Base-by-base conservation (phyloP, 2,329 filamentous ascomycete genomes). In the Diaporthe velutina region DNA sequence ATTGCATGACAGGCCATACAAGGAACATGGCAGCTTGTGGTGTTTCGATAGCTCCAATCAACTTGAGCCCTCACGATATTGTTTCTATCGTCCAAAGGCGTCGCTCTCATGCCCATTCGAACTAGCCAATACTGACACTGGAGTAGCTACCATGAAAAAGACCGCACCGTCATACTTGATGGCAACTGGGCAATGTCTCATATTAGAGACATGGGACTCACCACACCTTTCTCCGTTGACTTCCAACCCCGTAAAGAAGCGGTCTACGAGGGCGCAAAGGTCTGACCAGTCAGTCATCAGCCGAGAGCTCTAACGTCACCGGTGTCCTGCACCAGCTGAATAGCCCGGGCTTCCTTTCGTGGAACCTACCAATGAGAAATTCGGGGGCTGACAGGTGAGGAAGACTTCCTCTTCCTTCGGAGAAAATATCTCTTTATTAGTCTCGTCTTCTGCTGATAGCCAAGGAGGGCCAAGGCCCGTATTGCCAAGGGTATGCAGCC, bases 391-490 rank as follows among this genome's bases (percentile, higher is more conserved):
- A 54, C 45, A 52, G 22, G 64, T 22, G 13, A 38, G 15, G 45
- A 38, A 52, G 2, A 15, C 13, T 67, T 28, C 22, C 12, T 67
- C 30, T 52, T 50, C 61, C 30, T 35, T 19, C 42, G 28, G 61
- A 52, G 12, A 35, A 52, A 52, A 13, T 38, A 50, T 67, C 28
- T 28, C 22, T 12, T 25, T 52, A 35, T 15, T 52, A 38, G 45
- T 52, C 22, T 19, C 25, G 15, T 12, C 5, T 52, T 50, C 28
- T 50, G 25, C 30, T 13, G 4, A 50, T 2, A 10, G 45, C 45
- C 64, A 67, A 67, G 64, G 13, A 35, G n/a, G 45, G 64, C 64
- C 64, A 67, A 67, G 64, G 22, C 64, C 30, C 45, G 22, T 67
- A 67, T 52, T 38, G 30, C 13, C 33, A 30, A n/a, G 45, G 45